Percentiles rank a stretch among this genome's conserved stretches.
Conservation (phyloP, 2,329 filamentous ascomycete species). For the Paecilomyces formosus region DNA sequence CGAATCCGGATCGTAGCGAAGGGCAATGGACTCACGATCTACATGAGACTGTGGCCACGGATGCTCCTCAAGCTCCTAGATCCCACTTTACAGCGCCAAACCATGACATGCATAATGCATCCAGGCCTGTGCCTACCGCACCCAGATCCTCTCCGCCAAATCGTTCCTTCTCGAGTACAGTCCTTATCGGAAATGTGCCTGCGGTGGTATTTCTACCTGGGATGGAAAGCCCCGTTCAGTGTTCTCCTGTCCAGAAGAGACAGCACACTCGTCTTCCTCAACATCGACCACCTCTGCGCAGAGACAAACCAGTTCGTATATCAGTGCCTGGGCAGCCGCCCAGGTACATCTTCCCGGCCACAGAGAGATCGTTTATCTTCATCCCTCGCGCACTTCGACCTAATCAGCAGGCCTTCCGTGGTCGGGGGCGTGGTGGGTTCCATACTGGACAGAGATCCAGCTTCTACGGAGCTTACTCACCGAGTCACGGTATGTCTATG, state of each 20-base stretch:
- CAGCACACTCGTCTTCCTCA: conserved; percentile 92
- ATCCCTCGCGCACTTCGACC: conserved; percentile 90
- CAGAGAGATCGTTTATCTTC: conserved; percentile 93
- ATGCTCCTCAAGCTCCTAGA: conserved; percentile 29
- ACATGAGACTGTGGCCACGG: conserved; percentile 58
- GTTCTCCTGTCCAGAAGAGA: conserved; percentile 71
- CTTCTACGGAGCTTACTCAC: conserved; percentile 68
- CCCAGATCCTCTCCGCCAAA: conserved; percentile 61
- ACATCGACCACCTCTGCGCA: conserved; percentile 83
- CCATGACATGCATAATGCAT: conserved; percentile 20
- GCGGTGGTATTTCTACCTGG: conserved; percentile 73
- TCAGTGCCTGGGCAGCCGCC: conserved; percentile 74
- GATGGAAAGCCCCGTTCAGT: conserved; percentile 63
- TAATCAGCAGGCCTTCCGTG: conserved; percentile 72
- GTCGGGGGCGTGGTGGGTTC: conserved; percentile 60
- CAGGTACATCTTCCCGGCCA: conserved; percentile 83
- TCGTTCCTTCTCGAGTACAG: conserved; percentile 73
- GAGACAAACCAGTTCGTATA: conserved; percentile 93
- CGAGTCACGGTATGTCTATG: conserved; percentile 79
- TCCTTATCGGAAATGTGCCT: conserved; percentile 74
- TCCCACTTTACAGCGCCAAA: conserved; percentile 17
- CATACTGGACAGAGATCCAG: conserved; percentile 65
- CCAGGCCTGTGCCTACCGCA: conserved; percentile 32
- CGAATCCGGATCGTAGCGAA: conserved; percentile 51
- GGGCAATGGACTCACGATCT: conserved; percentile 90